phyloP scores from a whole-genome alignment of 257 asterid genomes.

The Solanum virginianum region DNA sequence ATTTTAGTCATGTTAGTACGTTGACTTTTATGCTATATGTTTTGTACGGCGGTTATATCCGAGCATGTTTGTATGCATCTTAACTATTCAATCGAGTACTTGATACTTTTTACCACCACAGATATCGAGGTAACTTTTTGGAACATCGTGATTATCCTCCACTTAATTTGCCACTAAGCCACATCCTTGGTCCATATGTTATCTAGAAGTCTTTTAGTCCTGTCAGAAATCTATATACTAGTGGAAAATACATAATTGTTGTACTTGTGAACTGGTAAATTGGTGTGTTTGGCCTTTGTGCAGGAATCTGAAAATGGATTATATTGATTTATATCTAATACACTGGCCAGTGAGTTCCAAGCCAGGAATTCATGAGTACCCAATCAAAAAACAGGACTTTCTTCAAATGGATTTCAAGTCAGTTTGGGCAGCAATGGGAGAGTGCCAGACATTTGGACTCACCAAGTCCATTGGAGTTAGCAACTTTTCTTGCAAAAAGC shows the following conservation, averaged over 20 bases:
- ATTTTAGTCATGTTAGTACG: neutral
- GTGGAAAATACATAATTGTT: no score
- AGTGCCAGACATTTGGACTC: slow-evolving; percentile 30
- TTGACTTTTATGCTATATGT: neutral
- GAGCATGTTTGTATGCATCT: neutral
- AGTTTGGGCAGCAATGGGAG: slow-evolving; percentile 52
- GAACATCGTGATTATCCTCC: neutral
- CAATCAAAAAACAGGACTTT: slow-evolving; percentile 28
- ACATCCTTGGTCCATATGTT: no score
- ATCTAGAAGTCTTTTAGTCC: neutral
- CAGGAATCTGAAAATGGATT: slow-evolving; percentile 35
- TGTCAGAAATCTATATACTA: neutral
- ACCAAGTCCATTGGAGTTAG: slow-evolving; percentile 45
- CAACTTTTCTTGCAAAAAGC: slow-evolving; percentile 36
- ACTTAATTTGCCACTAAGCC: neutral
- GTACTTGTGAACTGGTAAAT: neutral
- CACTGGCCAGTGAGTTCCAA: slow-evolving; percentile 37
- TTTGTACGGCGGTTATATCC: no score
- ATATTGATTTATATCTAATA: slow-evolving; percentile 36
- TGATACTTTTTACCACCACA: no score
- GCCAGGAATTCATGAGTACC: slow-evolving; percentile 14
- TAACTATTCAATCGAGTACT: no score
- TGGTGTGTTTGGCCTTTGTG: neutral
- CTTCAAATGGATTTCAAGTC: slow-evolving; percentile 31
- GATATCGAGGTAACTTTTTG: no score